Conservation (phyloP, 2,329 filamentous ascomycete species). For the Scleromitrula shiraiana region DNA sequence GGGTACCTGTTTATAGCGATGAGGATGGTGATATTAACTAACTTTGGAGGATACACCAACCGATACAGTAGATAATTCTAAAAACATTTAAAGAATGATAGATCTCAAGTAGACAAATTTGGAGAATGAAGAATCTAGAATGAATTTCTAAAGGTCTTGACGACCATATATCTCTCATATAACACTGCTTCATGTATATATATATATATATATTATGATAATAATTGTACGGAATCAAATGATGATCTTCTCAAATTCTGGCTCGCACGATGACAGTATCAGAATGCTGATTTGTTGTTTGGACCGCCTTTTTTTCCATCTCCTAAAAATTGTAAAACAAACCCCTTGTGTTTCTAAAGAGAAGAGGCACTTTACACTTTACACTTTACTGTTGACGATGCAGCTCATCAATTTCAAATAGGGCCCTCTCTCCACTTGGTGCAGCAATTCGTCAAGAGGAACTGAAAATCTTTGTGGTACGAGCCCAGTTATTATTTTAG, state of each 20-base stretch:
- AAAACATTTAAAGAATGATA: no score
- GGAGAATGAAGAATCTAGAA: no score
- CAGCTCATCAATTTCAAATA: conserved; percentile 3
- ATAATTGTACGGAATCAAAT: background rate
- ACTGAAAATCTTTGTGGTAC: background rate
- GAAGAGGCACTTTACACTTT: no score
- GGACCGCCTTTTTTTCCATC: background rate
- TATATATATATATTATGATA: background rate
- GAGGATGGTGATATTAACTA: no score
- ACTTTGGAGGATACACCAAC: no score
- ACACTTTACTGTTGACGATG: background rate
- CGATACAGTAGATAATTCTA: no score
- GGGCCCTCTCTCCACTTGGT: conserved; percentile 2
- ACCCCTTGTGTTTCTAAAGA: background rate
- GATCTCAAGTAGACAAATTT: no score
- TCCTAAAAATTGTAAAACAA: conserved; percentile 3
- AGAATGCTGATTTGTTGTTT: conserved; percentile 2
- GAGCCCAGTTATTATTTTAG: no score
- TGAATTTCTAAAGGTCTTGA: no score
- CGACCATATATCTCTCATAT: no score
- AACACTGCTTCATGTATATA: background rate
- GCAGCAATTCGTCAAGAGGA: conserved; percentile 4
- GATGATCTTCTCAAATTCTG: background rate
- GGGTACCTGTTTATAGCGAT: no score
- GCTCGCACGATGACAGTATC: conserved; percentile 1